Base-by-base conservation (phyloP, 148 eudicot genomes). In the Silene latifolia region DNA sequence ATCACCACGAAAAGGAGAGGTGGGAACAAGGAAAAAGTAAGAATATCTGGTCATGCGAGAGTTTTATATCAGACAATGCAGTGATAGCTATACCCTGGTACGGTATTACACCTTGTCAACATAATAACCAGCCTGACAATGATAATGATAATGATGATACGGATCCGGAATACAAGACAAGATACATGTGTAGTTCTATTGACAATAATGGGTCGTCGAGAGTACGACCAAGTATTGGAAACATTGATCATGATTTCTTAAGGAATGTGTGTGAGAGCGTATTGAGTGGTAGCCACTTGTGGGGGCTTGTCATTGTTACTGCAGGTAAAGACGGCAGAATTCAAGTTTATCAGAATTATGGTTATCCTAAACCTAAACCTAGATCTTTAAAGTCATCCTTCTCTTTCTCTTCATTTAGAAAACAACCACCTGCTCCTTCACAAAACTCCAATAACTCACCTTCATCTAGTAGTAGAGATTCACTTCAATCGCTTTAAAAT, bases 301-400 rank as follows among this genome's bases (percentile, higher is more conserved):
- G 92, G 93, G 97, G 91, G 35, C 90, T 84, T 44, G 93, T 87
- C 54, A 86, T 90, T 44, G 93, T 88, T 47, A 89, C 97, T 4
- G 97, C 87, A 46, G 95, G 95, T 27, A 82, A 76, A 74, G 97
- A 92, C 67, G 97, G 97, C 7, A 72, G 80, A 74, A 88, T 90
- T 14, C 83, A 81, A 76, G 85, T 89, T 9, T 90, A 77, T 76
- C 89, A 83, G 47, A 92, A 92, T 56, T 87, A 87, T 14, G 97
- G 83, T 35, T 62, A 13, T 77, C 48, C 74, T 15, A 76, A 63
- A 67, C 21, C 51, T 4, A 77, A 67, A 67, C 21, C 51, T 4
- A 77, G 69, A 18, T 72, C 83, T 12, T 23, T 79, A 7, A 73
- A 29, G 65, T 73, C 77, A 3, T 79, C 77, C 13, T 79, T 74